Conservation (phyloP, 1,284 basidiomycete species). For the Cutaneotrichosporon sp. region DNA sequence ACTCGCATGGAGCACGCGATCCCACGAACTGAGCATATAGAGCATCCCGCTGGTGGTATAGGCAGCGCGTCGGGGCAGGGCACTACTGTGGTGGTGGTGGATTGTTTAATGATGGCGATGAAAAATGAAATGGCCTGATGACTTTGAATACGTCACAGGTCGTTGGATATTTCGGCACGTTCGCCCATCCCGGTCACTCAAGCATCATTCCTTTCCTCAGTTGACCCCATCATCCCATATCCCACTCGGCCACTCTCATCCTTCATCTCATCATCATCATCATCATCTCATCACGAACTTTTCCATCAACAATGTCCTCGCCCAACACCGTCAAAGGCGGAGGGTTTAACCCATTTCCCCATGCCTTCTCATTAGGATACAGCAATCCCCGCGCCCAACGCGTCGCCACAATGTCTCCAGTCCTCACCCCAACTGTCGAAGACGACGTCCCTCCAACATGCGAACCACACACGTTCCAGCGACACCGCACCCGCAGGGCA, state of each 20-base stretch:
- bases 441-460: not conserved
- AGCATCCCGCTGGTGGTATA: no score
- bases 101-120: no score
- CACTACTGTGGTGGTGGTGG: no score
- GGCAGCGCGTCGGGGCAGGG: no score
- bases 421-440: not conserved
- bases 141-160: no score
- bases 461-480: constrained; percentile 3
- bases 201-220: no score
- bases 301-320: constrained; percentile 3
- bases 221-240: no score
- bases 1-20: no score
- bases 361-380: constrained; percentile 10
- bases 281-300: not conserved
- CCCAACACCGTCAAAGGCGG: constrained; percentile 7
- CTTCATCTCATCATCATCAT: not conserved
- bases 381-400: constrained; percentile 7
- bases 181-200: no score
- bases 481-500: constrained; percentile 13
- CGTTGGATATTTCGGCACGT: no score
- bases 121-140: no score
- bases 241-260: not conserved
- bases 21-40: no score
- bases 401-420: not conserved
- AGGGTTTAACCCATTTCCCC: constrained; percentile 12